These are phyloP conservation scores for Kazachstania sp. DNA, from an alignment of 1,139 yeast genomes.

Conservation along the genomic window DNA sequence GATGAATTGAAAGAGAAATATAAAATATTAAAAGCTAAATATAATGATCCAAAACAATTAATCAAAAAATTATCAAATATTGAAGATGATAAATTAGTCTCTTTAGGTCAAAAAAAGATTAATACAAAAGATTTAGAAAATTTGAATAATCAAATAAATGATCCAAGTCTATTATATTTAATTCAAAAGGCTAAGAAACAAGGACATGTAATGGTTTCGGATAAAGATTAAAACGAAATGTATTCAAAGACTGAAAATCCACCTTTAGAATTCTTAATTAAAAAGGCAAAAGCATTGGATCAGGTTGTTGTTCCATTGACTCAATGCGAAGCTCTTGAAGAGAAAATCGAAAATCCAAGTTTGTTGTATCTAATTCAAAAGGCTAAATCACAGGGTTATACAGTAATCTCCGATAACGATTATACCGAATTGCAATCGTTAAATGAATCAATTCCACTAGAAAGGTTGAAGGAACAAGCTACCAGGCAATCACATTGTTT, in stretches of 20 bases:
- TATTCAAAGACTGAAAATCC: not conserved
- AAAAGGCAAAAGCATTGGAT: not conserved
- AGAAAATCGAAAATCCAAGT: too few species aligned
- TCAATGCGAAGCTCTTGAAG: too few species aligned
- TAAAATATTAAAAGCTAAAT: not conserved
- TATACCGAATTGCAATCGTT: conserved; percentile 9
- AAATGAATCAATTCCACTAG: not conserved
- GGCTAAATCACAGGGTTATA: not conserved
- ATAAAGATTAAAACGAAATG: not conserved
- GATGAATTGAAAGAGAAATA: not conserved
- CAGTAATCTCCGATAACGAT: conserved; percentile 9
- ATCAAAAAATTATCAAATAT: not conserved
- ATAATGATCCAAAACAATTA: not conserved
- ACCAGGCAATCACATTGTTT: conserved; percentile 5
- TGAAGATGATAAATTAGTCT: not conserved
- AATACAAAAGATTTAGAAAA: not conserved
- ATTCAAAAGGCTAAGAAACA: conserved; percentile 6
- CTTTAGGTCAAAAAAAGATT: not conserved
- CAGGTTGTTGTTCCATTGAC: too few species aligned
- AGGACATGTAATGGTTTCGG: not conserved
- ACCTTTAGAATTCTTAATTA: not conserved
- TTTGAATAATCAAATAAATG: not conserved
- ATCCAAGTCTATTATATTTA: conserved; percentile 13
- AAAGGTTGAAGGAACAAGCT: conserved; percentile 18
- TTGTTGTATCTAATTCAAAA: too few species aligned